Conservation (phyloP, 2,329 filamentous ascomycete species). For the Xylaria multiplex region DNA sequence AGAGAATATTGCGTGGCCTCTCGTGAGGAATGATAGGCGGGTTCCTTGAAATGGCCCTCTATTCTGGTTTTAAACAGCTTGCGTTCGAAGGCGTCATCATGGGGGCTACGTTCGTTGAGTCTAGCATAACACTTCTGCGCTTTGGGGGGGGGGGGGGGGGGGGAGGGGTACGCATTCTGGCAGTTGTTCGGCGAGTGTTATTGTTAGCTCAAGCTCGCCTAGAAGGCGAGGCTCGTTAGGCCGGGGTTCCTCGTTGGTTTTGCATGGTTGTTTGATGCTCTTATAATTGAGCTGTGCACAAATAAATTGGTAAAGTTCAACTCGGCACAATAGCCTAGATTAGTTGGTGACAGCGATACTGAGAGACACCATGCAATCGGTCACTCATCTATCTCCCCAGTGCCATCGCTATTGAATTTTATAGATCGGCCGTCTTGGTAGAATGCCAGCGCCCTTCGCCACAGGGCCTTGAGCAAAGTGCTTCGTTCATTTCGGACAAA, state of each 20-base stretch:
- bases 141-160: background rate
- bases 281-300: background rate
- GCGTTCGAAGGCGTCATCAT: background rate
- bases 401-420: conserved; percentile 2
- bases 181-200: background rate
- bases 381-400: background rate
- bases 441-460: background rate
- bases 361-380: background rate
- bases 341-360: background rate
- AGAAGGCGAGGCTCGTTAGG: background rate
- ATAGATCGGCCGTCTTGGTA: background rate
- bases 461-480: background rate
- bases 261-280: background rate
- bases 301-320: background rate
- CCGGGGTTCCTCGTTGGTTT: background rate
- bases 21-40: background rate
- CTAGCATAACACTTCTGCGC: background rate
- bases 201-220: background rate
- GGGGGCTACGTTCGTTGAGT: background rate
- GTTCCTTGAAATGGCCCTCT: background rate
- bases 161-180: background rate
- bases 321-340: background rate
- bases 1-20: background rate
- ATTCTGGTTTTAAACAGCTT: background rate
- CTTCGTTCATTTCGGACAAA: background rate